phyloP scores from a whole-genome alignment of 2,329 filamentous ascomycete genomes.

The Coniochaeta pulveracea region DNA sequence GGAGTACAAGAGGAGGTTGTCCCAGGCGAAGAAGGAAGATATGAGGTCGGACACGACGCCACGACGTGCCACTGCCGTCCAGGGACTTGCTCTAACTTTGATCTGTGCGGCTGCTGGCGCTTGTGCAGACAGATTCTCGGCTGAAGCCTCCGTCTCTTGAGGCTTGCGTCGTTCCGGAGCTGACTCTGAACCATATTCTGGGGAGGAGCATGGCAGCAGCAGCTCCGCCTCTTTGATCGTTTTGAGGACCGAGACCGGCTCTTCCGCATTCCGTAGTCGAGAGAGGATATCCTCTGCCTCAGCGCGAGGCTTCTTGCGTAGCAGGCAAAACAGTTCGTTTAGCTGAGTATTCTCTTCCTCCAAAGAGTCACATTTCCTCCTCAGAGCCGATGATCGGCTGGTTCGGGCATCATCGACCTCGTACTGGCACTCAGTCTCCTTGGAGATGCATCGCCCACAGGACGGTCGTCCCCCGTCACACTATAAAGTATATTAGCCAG shows the following conservation, averaged over 20 bases:
- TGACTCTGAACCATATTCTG: conserved; percentile 4
- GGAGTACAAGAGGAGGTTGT: conserved; percentile 13
- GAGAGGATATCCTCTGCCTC: conserved; percentile 12
- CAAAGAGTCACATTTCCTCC: conserved; percentile 8
- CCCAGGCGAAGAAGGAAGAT: conserved; percentile 19
- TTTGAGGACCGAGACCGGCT: conserved; percentile 7
- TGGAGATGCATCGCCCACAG: conserved; percentile 7
- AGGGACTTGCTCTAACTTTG: conserved; percentile 16
- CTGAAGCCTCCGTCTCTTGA: too few relatives aligned
- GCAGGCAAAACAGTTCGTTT: conserved; percentile 10
- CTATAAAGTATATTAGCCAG: background rate
- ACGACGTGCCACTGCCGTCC: conserved; percentile 18
- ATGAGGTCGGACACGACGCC: conserved; percentile 19
- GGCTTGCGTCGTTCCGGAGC: background rate
- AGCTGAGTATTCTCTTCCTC: conserved; percentile 10
- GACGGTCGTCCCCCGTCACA: conserved; percentile 8
- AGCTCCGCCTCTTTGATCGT: conserved; percentile 12
- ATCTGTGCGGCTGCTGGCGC: conserved; percentile 11
- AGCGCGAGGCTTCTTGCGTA: conserved; percentile 9
- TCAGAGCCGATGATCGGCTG: conserved; percentile 10
- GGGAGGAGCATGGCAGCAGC: conserved; percentile 7
- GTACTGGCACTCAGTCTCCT: conserved; percentile 7
- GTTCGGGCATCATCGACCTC: conserved; percentile 7
- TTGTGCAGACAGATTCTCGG: conserved; percentile 9
- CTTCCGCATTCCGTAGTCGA: conserved; percentile 8